Evolutionary conservation across 2,329 filamentous ascomycete genomes (phyloP), one percentile per base, ranked within the genome.

Genomic region (Verticillium alfalfae): DNA sequence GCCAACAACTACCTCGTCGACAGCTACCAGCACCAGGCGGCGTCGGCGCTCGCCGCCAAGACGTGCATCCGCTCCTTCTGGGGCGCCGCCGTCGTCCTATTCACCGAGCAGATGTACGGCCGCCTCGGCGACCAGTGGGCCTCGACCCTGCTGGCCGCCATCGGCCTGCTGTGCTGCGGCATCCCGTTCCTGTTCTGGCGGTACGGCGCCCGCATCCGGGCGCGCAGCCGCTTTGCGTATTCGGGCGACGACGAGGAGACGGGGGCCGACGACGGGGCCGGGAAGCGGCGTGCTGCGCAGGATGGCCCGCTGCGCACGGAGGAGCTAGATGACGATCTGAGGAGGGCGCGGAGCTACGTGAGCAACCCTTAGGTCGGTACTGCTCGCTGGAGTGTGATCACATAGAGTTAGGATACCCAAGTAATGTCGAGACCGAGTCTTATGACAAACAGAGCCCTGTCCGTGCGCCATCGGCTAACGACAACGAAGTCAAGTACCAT

Each of bases 181-280:
- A 96, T 96, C 66, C 92, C 92, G 0, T 96, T 88, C 72, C 73
- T 91, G 34, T 96, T 97, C 76, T 96, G 89, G 80, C 86, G 80
- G 69, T 92, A 85, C 67, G 92, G 92, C 3, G 90, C 87, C 16
- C 72, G 73, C 5, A 96, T 96, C 66, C 81, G 92, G 5, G 79
- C 78, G 61, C 79, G 81, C 62, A 91, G 87, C 69, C 89, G 85
- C 73, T 96, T 86, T 70, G 92, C 92, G 0, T 96, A 91, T 64
- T 77, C 75, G n/a, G 83, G 82, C 1, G 84, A 84, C 5, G 83
- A 86, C 58, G 78, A 79, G 59, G 72, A 76, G 65, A 69, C 26
- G 60, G 66, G 18, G 68, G 69, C 68, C 8, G 77, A 79, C 22
- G 66, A 74, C 1, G 78, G 81, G 63, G 78, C 76, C 70, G 70